A percentile compares a stretch with the other conserved stretches of the same genome.
These are phyloP conservation scores for Thelonectria olida DNA, from an alignment of 2,329 filamentous ascomycete species.

Conservation along the genomic window DNA sequence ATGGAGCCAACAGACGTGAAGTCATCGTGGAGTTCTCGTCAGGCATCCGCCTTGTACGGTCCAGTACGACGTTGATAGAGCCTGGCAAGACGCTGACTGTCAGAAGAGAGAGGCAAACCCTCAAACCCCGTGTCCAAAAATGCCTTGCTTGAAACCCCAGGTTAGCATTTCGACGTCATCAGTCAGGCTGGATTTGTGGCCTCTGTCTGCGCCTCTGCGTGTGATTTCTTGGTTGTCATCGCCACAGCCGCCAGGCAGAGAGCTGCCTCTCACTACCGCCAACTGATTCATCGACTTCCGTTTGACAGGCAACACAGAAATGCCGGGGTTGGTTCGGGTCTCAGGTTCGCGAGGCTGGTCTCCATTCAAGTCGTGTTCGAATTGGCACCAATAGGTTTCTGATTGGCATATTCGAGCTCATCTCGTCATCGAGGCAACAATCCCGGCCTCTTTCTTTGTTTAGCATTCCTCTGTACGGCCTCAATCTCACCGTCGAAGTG, in stretches of 20 bases:
- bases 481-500: not conserved
- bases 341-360: not conserved
- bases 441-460: not conserved
- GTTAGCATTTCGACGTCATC: conserved; percentile 29
- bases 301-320: not conserved
- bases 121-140: not conserved
- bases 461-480: conserved; percentile 5
- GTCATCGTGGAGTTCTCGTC: conserved; percentile 33
- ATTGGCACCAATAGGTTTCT: not conserved
- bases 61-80: conserved; percentile 11
- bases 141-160: conserved; percentile 19
- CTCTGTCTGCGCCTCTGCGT: conserved; percentile 8
- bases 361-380: conserved; percentile 23
- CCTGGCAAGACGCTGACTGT: conserved; percentile 25
- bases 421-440: not conserved
- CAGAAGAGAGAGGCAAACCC: conserved; percentile 15
- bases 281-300: not conserved
- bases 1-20: conserved; percentile 22
- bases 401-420: not conserved
- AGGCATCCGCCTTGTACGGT: conserved; percentile 5
- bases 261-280: conserved; percentile 24
- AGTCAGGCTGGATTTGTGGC: conserved; percentile 4
- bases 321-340: conserved; percentile 9
- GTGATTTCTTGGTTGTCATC: conserved; percentile 17
- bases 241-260: conserved; percentile 10